Conservation (phyloP, 2,329 filamentous ascomycete genomes). For the Mycosphaerella arachidis region DNA sequence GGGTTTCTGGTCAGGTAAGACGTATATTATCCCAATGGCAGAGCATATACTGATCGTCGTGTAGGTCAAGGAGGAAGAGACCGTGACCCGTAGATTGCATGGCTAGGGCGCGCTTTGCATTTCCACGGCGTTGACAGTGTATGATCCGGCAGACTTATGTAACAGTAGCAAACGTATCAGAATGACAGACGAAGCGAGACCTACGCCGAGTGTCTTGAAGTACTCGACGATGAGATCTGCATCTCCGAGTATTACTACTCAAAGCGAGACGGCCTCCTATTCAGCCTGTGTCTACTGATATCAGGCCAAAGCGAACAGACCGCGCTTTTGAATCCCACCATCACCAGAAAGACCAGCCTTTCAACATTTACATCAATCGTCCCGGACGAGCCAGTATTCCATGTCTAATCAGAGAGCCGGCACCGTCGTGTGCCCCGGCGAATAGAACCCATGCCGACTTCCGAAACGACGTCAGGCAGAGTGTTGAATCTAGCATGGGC, state of each 20-base stretch:
- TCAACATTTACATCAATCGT: too few species aligned
- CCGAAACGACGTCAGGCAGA: too few species aligned
- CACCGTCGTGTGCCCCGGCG: too few species aligned
- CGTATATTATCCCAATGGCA: background rate
- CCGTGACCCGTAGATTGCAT: background rate
- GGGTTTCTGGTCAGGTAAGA: slow-evolving; percentile 9
- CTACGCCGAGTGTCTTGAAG: background rate
- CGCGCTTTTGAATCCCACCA: too few species aligned
- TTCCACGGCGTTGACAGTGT: background rate
- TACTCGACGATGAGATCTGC: background rate
- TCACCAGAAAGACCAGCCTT: too few species aligned
- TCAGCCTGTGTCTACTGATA: too few species aligned
- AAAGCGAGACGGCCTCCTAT: too few species aligned
- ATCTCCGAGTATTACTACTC: background rate
- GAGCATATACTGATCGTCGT: background rate
- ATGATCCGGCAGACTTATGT: background rate
- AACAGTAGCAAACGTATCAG: background rate
- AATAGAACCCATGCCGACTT: too few species aligned
- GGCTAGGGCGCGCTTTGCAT: background rate
- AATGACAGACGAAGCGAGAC: background rate
- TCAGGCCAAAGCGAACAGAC: too few species aligned
- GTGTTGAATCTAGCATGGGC: too few species aligned
- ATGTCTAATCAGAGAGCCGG: too few species aligned
- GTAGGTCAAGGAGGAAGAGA: slow-evolving; percentile 3
- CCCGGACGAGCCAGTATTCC: too few species aligned